Percentiles rank a stretch among this genome's conserved stretches.
phyloP scores from a whole-genome alignment of 805 yeast genomes.

The Maudiozyma turicensis region DNA sequence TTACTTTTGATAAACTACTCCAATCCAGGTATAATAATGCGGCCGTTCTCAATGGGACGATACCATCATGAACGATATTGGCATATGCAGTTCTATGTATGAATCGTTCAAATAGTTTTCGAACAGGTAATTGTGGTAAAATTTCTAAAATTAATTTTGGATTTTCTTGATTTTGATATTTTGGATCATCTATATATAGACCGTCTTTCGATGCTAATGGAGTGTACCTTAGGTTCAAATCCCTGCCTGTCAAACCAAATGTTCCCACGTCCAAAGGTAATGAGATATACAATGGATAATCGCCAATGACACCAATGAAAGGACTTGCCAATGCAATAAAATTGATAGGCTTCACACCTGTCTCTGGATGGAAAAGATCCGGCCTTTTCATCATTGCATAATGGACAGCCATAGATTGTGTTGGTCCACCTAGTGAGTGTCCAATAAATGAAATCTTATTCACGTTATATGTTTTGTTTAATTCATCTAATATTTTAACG shows the following conservation, averaged over 20 bases:
- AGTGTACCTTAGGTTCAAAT: constrained; percentile 56
- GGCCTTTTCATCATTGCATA: constrained; percentile 56
- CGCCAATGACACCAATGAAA: constrained; percentile 75
- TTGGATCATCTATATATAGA: constrained; percentile 8
- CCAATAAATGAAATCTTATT: constrained; percentile 74
- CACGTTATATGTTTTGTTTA: constrained; percentile 34
- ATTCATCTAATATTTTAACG: constrained; percentile 35
- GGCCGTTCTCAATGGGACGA: constrained; percentile 87
- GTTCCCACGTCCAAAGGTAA: constrained; percentile 79
- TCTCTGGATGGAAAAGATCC: constrained; percentile 43
- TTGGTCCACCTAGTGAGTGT: constrained; percentile 89
- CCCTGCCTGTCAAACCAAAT: constrained; percentile 90
- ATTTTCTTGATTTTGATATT: constrained; percentile 5
- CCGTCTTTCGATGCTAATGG: constrained; percentile 25
- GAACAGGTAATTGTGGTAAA: constrained; percentile 69
- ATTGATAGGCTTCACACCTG: constrained; percentile 54
- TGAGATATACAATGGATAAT: constrained; percentile 78
- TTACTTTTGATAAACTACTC: constrained; percentile 54
- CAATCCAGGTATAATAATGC: constrained; percentile 81
- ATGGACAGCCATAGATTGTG: constrained; percentile 84
- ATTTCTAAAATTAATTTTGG: constrained; percentile 56
- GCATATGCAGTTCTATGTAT: constrained; percentile 75
- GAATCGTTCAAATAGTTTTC: constrained; percentile 52
- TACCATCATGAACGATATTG: constrained; percentile 85
- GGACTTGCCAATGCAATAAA: constrained; percentile 85